Conservation (phyloP, 305 asterid genomes). For the Fraxinus sp. region DNA sequence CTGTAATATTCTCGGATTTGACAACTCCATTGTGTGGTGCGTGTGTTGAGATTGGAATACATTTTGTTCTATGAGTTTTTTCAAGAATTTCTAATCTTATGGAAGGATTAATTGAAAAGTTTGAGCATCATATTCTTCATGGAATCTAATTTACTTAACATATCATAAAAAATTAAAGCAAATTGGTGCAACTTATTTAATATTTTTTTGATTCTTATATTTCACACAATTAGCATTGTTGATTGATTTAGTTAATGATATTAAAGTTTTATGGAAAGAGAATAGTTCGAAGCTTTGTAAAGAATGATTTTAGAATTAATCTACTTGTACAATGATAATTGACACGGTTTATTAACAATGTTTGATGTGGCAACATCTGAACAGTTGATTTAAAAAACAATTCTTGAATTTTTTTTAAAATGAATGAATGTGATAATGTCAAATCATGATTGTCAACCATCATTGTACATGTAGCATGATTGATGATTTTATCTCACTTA, state of each 20-base stretch:
- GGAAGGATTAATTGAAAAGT: slow-evolving; percentile 18
- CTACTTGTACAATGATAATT: too few species aligned
- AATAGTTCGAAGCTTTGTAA: not conserved
- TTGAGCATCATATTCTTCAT: slow-evolving; percentile 37
- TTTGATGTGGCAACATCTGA: too few species aligned
- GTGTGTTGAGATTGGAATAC: not conserved
- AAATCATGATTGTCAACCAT: too few species aligned
- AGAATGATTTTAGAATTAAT: not conserved
- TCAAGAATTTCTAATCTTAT: slow-evolving; percentile 11
- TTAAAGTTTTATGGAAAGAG: not conserved
- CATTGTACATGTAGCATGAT: too few species aligned
- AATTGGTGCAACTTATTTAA: not conserved
- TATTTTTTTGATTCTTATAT: not conserved
- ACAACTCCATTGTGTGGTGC: slow-evolving; percentile 22
- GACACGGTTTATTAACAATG: too few species aligned
- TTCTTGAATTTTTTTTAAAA: too few species aligned
- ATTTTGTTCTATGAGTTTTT: not conserved
- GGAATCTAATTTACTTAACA: slow-evolving; percentile 26
- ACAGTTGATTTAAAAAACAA: too few species aligned
- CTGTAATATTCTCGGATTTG: slow-evolving; percentile 60
- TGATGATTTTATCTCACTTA: not conserved
- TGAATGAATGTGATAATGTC: too few species aligned
- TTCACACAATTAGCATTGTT: not conserved
- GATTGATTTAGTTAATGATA: not conserved
- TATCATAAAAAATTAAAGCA: slow-evolving; percentile 8